Percentiles rank a stretch among this genome's conserved stretches.
Evolutionary conservation across 345 rosid species (phyloP).

Genomic region (Brassica rapa): DNA sequence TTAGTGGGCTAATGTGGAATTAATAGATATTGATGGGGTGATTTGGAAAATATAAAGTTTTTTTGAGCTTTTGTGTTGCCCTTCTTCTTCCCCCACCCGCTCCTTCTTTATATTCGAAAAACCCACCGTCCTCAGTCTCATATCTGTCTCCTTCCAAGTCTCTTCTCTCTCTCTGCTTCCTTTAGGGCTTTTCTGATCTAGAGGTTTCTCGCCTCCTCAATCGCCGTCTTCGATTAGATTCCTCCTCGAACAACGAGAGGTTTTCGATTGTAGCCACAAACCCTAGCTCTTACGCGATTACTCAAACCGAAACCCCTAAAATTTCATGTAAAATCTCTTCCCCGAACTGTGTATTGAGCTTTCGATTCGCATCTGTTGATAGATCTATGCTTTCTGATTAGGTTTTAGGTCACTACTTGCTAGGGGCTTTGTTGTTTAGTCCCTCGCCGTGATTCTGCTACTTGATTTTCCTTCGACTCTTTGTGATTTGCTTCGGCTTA

Average conservation of each 20-base stretch:
- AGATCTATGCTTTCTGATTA: conserved; percentile 37
- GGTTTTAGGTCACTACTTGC: conserved; percentile 14
- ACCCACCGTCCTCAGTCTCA: neutral
- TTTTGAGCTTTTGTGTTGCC: neutral
- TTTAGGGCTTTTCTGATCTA: conserved; percentile 34
- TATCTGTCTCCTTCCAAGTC: conserved; percentile 11
- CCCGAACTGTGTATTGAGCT: neutral
- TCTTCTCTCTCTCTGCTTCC: neutral
- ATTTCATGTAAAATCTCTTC: conserved; percentile 29
- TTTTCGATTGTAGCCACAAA: conserved; percentile 29
- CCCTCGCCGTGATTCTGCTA: neutral
- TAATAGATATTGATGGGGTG: neutral
- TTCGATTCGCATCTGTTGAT: neutral
- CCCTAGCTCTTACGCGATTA: conserved; percentile 37
- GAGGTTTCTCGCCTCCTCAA: conserved; percentile 8
- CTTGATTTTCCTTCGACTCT: neutral
- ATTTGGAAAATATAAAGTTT: neutral
- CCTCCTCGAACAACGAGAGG: neutral
- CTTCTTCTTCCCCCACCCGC: conserved; percentile 50
- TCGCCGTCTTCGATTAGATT: neutral
- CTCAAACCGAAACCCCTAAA: neutral
- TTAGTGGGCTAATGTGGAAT: neutral
- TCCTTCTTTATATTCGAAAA: conserved; percentile 58
- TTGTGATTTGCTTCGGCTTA: neutral
- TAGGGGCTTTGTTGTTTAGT: conserved; percentile 4